A percentile compares a stretch with the other conserved stretches of the same genome.
Evolutionary conservation across 768 basidiomycete species (phyloP).

Genomic region (Albatrellus ellisii): DNA sequence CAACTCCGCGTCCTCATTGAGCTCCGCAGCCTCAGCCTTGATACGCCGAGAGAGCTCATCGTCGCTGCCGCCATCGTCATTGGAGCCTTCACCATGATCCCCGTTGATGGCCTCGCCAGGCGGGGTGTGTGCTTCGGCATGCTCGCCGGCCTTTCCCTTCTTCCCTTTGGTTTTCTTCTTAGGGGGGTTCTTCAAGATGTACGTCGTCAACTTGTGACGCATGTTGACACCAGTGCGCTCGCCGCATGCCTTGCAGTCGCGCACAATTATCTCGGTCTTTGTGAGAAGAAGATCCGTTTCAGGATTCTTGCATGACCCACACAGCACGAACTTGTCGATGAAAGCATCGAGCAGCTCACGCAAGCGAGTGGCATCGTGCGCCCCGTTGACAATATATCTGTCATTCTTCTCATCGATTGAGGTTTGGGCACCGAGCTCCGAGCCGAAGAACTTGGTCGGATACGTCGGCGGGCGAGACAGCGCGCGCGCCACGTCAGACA

Average conservation of each 20-base stretch:
- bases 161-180: conserved; percentile 68
- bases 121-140: conserved; percentile 32
- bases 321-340: conserved; percentile 98
- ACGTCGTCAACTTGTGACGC: conserved; percentile 93
- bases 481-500: conserved; percentile 94
- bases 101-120: conserved; percentile 25
- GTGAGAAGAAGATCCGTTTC: conserved; percentile 93
- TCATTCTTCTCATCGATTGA: conserved; percentile 95
- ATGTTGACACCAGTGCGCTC: conserved; percentile 87
- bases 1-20: conserved; percentile 48
- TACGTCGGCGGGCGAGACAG: conserved; percentile 91
- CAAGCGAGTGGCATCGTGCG: conserved; percentile 81
- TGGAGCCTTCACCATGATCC: conserved; percentile 18
- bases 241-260: conserved; percentile 98
- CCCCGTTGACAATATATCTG: conserved; percentile 97
- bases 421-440: conserved; percentile 96
- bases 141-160: conserved; percentile 29
- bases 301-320: conserved; percentile 96
- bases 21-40: conserved; percentile 75
- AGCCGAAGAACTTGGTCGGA: conserved; percentile 98
- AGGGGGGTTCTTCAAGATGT: conserved; percentile 96
- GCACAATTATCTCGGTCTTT: conserved; percentile 78
- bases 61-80: conserved; percentile 44
- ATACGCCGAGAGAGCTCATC: conserved; percentile 86
- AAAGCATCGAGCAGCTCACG: conserved; percentile 93